These are phyloP conservation scores for Naganishia cerealis DNA, from an alignment of 1,284 basidiomycete genomes.

Conservation along the genomic window DNA sequence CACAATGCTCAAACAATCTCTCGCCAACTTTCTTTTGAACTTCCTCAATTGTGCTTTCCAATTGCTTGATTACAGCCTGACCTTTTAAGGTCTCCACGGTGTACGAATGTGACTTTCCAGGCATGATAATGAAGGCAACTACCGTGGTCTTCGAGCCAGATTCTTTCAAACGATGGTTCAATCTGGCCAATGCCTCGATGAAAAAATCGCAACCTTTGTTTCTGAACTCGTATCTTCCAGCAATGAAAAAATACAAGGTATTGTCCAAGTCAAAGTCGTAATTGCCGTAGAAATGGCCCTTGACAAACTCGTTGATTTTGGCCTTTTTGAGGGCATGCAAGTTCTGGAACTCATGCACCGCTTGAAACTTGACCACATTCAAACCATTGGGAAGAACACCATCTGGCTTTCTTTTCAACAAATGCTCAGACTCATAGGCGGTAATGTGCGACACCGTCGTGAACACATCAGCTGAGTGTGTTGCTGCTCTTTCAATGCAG, in stretches of 20 bases:
- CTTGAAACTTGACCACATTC: constrained; percentile 93
- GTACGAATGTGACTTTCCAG: constrained; percentile 91
- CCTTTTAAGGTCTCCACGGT: constrained; percentile 97
- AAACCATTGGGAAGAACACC: constrained; percentile 97
- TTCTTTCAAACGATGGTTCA: constrained; percentile 85
- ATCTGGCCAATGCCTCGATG: constrained; percentile 83
- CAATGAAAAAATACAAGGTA: constrained; percentile 97
- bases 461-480: constrained; percentile 96
- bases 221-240: constrained; percentile 96
- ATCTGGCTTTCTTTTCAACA: constrained; percentile 93
- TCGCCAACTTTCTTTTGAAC: constrained; percentile 90
- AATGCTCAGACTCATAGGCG: constrained; percentile 91
- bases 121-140: constrained; percentile 98
- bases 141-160: constrained; percentile 77
- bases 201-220: constrained; percentile 99
- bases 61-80: constrained; percentile 94
- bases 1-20: constrained; percentile 77
- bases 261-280: constrained; percentile 95
- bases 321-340: constrained; percentile 85
- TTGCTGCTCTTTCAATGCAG: constrained; percentile 91
- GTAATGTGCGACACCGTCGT: constrained; percentile 98
- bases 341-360: constrained; percentile 97
- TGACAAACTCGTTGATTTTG: constrained; percentile 96
- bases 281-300: constrained; percentile 97
- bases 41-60: constrained; percentile 89